A percentile compares a stretch with the other conserved stretches of the same genome.
phyloP scores from a whole-genome alignment of 768 basidiomycete species.

The Chalciporus sphaerocephalus region DNA sequence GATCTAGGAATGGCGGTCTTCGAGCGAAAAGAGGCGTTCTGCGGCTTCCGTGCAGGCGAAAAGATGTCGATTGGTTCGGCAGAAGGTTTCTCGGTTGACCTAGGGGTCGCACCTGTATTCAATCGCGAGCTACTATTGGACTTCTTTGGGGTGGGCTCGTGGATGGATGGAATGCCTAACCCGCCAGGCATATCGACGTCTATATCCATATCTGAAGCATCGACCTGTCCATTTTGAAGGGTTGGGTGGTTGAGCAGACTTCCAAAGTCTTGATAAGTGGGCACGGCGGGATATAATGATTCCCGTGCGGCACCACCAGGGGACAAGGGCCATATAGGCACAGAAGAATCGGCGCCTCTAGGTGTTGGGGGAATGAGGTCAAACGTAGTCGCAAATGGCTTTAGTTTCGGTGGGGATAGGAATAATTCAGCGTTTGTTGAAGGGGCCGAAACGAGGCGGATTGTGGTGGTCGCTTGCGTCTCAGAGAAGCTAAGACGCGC shows the following conservation, averaged over 20 bases:
- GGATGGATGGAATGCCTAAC: conserved; percentile 15
- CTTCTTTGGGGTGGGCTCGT: conserved; percentile 22
- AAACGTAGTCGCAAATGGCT: conserved; percentile 62
- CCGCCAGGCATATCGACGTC: conserved; percentile 37
- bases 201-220: conserved; percentile 32
- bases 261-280: conserved; percentile 31
- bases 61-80: conserved; percentile 36
- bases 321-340: conserved; percentile 41
- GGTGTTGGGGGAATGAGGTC: conserved; percentile 64
- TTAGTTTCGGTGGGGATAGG: conserved; percentile 56
- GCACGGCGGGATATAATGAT: conserved; percentile 39
- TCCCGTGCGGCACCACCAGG: conserved; percentile 23
- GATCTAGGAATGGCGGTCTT: conserved; percentile 21
- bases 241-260: conserved; percentile 21
- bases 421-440: conserved; percentile 18
- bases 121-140: conserved; percentile 3
- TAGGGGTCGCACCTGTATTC: conserved; percentile 25
- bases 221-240: conserved; percentile 14
- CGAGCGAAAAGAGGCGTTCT: conserved; percentile 16
- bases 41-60: conserved; percentile 34
- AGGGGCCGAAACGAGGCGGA: conserved; percentile 41
- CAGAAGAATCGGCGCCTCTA: conserved; percentile 14
- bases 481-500: conserved; percentile 60
- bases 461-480: conserved; percentile 43
- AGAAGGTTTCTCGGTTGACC: conserved; percentile 30